Conservation (phyloP, 495 filamentous ascomycete species). For the Corynascus novoguineensis region DNA sequence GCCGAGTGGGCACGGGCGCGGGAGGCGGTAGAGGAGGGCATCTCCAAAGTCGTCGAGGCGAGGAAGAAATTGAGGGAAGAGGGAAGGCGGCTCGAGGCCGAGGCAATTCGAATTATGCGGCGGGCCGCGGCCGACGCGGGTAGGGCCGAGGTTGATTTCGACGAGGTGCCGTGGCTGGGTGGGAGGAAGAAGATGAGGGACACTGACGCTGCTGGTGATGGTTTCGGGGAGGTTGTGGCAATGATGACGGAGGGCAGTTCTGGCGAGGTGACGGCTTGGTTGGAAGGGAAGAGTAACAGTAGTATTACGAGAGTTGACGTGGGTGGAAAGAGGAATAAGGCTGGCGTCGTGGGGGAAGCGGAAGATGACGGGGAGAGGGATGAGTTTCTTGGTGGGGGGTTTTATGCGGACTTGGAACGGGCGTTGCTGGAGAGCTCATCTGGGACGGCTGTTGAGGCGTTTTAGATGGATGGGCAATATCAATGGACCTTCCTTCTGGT, state of each 20-base stretch:
- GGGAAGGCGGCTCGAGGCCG: slow-evolving; percentile 12
- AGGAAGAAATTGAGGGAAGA: slow-evolving; percentile 16
- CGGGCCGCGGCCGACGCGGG: slow-evolving; percentile 21
- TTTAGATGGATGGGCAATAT: not conserved
- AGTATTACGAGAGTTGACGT: no score
- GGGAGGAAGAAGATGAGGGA: not conserved
- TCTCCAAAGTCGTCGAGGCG: slow-evolving; percentile 9
- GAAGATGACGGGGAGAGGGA: no score
- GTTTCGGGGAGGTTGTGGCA: no score
- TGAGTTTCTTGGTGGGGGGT: not conserved
- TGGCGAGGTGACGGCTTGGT: not conserved
- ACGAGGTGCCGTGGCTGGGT: slow-evolving; percentile 21
- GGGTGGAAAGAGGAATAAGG: no score
- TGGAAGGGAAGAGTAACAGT: not conserved
- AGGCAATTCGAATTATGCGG: slow-evolving; percentile 27
- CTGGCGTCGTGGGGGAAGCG: no score
- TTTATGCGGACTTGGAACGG: not conserved
- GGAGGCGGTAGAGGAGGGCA: slow-evolving; percentile 13
- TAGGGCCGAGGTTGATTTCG: slow-evolving; percentile 20
- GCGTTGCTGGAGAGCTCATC: not conserved
- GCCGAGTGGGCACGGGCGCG: not conserved
- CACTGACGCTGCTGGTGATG: not conserved
- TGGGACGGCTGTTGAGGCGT: slow-evolving; percentile 4
- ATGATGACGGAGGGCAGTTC: not conserved
- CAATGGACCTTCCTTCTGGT: no score